Percentiles rank a stretch among this genome's conserved stretches.
Evolutionary conservation across 1,284 basidiomycete species (phyloP).

Genomic region (Lentinus polychrous): DNA sequence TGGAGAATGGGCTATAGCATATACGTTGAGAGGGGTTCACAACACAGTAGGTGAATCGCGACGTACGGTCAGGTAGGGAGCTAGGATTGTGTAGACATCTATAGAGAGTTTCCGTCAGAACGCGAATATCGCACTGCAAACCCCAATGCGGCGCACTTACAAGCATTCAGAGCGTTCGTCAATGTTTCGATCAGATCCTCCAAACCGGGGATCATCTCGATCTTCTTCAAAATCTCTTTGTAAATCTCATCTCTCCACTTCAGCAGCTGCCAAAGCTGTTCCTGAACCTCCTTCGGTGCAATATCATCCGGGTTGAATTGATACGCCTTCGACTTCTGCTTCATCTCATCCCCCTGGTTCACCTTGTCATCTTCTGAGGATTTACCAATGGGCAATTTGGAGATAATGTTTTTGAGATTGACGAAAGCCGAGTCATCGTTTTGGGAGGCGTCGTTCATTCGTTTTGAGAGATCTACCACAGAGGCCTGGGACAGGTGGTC

Average conservation of each 20-base stretch:
- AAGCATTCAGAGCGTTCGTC: slow-evolving; percentile 57
- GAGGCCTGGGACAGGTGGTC: slow-evolving; percentile 65
- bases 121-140: background rate
- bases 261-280: slow-evolving; percentile 59
- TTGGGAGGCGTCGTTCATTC: slow-evolving; percentile 44
- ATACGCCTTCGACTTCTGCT: slow-evolving; percentile 45
- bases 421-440: slow-evolving; percentile 31
- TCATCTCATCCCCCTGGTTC: slow-evolving; percentile 45
- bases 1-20: slow-evolving; percentile 46
- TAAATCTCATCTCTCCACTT: slow-evolving; percentile 66
- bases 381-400: slow-evolving; percentile 48
- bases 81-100: slow-evolving; percentile 69
- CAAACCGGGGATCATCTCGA: slow-evolving; percentile 66
- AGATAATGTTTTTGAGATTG: slow-evolving; percentile 42
- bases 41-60: background rate
- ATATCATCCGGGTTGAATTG: slow-evolving; percentile 52
- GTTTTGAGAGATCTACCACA: slow-evolving; percentile 71
- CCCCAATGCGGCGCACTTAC: slow-evolving; percentile 27
- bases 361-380: slow-evolving; percentile 41
- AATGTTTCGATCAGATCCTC: slow-evolving; percentile 64
- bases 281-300: slow-evolving; percentile 66
- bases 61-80: slow-evolving; percentile 52
- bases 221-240: slow-evolving; percentile 40
- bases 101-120: background rate
- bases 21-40: background rate